These are phyloP conservation scores for Ramaria rubella DNA, from an alignment of 768 basidiomycete species.

Conservation along the genomic window DNA sequence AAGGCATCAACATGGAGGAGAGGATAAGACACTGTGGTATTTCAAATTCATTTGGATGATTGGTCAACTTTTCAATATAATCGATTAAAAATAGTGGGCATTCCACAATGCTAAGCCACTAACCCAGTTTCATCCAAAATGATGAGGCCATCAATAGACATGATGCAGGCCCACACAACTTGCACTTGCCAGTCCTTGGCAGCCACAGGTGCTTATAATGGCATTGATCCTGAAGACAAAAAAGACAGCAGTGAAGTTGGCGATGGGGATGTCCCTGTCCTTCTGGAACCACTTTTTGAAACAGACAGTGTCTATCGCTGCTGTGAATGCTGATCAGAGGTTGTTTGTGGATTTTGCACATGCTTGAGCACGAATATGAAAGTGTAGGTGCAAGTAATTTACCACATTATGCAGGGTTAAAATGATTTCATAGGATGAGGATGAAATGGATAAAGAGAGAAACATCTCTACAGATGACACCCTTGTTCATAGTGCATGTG, in stretches of 20 bases:
- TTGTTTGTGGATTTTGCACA: no score
- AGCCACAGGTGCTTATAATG: background rate
- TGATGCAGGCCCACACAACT: constrained; percentile 19
- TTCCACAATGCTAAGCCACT: constrained; percentile 22
- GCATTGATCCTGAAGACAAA: constrained; percentile 55
- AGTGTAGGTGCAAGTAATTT: no score
- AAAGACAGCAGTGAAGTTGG: constrained; percentile 66
- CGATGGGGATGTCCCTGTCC: no score
- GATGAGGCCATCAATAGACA: constrained; percentile 80
- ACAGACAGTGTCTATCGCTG: no score
- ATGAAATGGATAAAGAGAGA: no score
- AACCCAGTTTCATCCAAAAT: constrained; percentile 71
- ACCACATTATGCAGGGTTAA: no score
- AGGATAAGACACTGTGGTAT: constrained; percentile 69
- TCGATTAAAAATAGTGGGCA: background rate
- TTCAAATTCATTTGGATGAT: constrained; percentile 88
- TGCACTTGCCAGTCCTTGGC: background rate
- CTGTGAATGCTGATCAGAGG: no score
- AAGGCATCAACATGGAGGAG: constrained; percentile 81
- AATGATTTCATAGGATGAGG: no score
- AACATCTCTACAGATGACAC: no score
- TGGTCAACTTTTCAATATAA: constrained; percentile 35
- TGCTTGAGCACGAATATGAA: no score
- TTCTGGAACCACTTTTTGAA: no score
- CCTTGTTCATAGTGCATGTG: no score